These are phyloP conservation scores for Juncus inflexus DNA, from an alignment of 176 grass and related monocot species.

Conservation along the genomic window DNA sequence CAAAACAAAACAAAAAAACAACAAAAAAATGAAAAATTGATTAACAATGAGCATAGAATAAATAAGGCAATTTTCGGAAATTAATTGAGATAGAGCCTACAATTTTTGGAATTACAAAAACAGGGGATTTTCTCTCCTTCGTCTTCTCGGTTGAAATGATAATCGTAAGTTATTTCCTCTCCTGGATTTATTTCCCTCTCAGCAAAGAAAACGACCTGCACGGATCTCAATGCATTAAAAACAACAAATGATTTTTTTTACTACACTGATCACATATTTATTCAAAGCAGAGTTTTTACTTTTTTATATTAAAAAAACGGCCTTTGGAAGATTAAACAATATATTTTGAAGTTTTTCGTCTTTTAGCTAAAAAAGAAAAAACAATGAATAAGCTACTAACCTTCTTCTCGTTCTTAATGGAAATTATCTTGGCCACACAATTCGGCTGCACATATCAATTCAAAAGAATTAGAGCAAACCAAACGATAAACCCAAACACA, in stretches of 20 bases:
- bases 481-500: slow-evolving; percentile 15
- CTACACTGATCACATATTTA: not conserved
- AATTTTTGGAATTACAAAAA: slow-evolving; percentile 74
- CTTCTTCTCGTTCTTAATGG: slow-evolving; percentile 79
- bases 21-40: not conserved
- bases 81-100: slow-evolving; percentile 85
- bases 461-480: not conserved
- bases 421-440: slow-evolving; percentile 88
- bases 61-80: not conserved
- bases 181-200: slow-evolving; percentile 88
- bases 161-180: slow-evolving; percentile 94
- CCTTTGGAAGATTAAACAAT: too few species aligned
- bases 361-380: not conserved
- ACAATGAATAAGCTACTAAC: slow-evolving; percentile 24
- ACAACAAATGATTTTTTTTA: not conserved
- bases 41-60: not conserved
- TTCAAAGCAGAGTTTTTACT: not conserved
- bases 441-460: slow-evolving; percentile 60
- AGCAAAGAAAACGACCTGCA: slow-evolving; percentile 90
- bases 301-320: too few species aligned
- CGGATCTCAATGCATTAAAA: not conserved
- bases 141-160: slow-evolving; percentile 91
- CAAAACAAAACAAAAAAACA: not conserved
- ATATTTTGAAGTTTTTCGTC: too few species aligned
- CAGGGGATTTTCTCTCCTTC: slow-evolving; percentile 83